A percentile compares a stretch with the other conserved stretches of the same genome.
Evolutionary conservation across 495 filamentous ascomycete species (phyloP).

Genomic region (Friedmanniomyces endolithicus): DNA sequence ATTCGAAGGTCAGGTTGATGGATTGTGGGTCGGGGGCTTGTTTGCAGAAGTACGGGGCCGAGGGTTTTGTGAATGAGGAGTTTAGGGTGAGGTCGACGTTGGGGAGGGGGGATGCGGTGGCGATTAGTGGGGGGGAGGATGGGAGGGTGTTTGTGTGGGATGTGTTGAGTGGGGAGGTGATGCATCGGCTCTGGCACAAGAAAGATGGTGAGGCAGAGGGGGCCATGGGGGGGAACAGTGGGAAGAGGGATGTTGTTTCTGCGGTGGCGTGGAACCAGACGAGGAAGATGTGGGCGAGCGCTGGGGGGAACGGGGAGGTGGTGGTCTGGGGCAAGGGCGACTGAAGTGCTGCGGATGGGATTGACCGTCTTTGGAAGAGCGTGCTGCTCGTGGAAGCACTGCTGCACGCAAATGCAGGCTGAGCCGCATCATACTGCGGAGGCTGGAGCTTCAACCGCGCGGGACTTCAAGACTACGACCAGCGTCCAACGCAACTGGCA

Average conservation of each 20-base stretch:
- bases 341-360: too few species aligned
- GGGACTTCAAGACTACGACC: too few species aligned
- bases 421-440: too few species aligned
- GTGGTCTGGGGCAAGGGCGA: constrained; percentile 14
- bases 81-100: constrained; percentile 27
- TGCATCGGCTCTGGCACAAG: constrained; percentile 30
- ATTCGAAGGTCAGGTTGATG: constrained; percentile 66
- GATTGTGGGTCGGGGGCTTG: constrained; percentile 65
- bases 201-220: constrained; percentile 18
- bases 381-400: too few species aligned
- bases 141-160: constrained; percentile 80
- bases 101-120: constrained; percentile 51
- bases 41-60: constrained; percentile 51
- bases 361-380: too few species aligned
- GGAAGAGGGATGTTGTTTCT: constrained; percentile 41
- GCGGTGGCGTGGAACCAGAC: constrained; percentile 61
- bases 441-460: too few species aligned
- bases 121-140: constrained; percentile 74
- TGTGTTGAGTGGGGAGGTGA: constrained; percentile 59
- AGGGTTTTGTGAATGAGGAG: constrained; percentile 25
- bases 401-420: too few species aligned
- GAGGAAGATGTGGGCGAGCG: constrained; percentile 52
- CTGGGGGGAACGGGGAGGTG: constrained; percentile 46
- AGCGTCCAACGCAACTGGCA: too few species aligned
- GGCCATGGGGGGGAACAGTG: constrained; percentile 45